A percentile compares a stretch with the other conserved stretches of the same genome.
phyloP scores from a whole-genome alignment of 148 eudicot species.

The Vaccinium darrowii region DNA sequence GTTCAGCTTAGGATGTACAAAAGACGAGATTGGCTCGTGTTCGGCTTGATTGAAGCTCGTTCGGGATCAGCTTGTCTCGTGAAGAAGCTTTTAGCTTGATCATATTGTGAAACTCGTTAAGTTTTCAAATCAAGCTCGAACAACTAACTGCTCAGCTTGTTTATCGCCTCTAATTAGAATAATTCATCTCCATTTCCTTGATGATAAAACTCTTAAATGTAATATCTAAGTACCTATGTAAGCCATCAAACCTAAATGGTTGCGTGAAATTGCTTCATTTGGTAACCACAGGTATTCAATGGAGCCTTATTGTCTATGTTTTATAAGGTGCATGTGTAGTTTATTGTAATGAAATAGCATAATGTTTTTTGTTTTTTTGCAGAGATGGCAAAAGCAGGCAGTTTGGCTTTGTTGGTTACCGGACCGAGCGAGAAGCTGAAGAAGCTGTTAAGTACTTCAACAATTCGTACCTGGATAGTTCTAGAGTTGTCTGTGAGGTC shows the following conservation, averaged over 20 bases:
- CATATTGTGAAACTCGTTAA: no score
- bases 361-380: conserved; percentile 15
- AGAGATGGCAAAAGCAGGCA: conserved; percentile 94
- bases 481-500: conserved; percentile 79
- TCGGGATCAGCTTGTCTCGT: no score
- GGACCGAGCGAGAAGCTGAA: conserved; percentile 73
- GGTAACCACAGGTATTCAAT: background rate
- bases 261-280: background rate
- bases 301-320: background rate
- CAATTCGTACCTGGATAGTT: conserved; percentile 67
- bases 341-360: background rate
- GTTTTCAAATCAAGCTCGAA: no score
- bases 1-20: no score
- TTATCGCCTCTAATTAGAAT: no score
- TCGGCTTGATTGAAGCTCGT: no score
- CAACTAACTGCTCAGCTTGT: no score
- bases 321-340: background rate
- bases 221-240: background rate
- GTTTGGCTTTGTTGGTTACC: conserved; percentile 85
- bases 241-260: background rate
- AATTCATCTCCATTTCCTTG: background rate
- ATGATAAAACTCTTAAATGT: background rate
- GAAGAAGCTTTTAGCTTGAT: no score
- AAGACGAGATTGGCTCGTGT: no score
- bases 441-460: conserved; percentile 78